These are phyloP conservation scores for Claviceps fusiformis DNA, from an alignment of 2,329 filamentous ascomycete genomes.

Conservation along the genomic window DNA sequence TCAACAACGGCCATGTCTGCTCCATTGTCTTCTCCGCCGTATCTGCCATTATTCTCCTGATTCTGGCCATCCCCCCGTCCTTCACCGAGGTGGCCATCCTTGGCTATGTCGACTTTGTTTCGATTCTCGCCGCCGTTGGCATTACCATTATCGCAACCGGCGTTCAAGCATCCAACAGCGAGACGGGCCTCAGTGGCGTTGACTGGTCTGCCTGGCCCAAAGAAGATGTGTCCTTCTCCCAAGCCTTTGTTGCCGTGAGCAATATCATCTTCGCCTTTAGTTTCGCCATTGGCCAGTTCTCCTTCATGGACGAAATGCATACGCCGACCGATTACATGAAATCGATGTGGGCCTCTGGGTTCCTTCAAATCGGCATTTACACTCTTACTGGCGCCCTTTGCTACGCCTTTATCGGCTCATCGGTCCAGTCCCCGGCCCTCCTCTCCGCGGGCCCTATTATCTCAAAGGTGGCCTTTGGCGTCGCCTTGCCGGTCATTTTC, in stretches of 20 bases:
- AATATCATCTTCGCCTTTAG: constrained; percentile 63
- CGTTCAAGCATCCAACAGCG: constrained; percentile 24
- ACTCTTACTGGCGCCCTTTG: constrained; percentile 52
- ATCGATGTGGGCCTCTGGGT: constrained; percentile 48
- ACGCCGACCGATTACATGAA: constrained; percentile 32
- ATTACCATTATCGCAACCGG: constrained; percentile 55
- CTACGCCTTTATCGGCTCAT: constrained; percentile 52
- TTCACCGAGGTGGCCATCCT: constrained; percentile 36
- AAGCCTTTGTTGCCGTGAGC: constrained; percentile 47
- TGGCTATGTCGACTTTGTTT: constrained; percentile 43
- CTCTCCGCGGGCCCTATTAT: constrained; percentile 46
- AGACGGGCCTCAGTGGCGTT: constrained; percentile 18
- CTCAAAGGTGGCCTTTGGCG: constrained; percentile 54
- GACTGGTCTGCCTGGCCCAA: constrained; percentile 33
- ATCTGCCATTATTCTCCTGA: constrained; percentile 30
- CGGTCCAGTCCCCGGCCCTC: constrained; percentile 53
- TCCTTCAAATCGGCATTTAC: constrained; percentile 51
- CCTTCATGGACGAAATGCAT: constrained; percentile 41
- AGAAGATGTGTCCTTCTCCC: constrained; percentile 31
- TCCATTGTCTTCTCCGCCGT: constrained; percentile 31
- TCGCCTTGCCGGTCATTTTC: constrained; percentile 60
- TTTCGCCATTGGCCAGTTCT: constrained; percentile 37
- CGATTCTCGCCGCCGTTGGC: constrained; percentile 48
- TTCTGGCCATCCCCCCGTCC: constrained; percentile 32
- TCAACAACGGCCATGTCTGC: constrained; percentile 39